Evolutionary conservation across 352 stramenopile species (phyloP).

Genomic region (Phytophthora quininea): DNA sequence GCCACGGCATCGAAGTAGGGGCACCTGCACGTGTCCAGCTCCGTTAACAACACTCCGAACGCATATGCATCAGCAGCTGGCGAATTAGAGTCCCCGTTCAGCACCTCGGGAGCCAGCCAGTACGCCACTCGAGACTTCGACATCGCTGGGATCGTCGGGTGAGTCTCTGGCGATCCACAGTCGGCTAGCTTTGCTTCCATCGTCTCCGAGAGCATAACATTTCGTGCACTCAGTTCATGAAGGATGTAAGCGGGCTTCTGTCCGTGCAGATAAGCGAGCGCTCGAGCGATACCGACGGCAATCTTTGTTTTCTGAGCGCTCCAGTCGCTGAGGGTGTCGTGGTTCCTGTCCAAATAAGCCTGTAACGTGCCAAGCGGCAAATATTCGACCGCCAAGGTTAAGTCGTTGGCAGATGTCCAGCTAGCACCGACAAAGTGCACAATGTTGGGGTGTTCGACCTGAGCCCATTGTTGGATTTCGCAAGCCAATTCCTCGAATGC

Average conservation of each 20-base stretch:
- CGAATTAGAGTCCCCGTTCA: constrained; percentile 50
- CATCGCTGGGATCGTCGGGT: constrained; percentile 5
- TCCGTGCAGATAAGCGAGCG: constrained; percentile 33
- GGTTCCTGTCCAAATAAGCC: constrained; percentile 18
- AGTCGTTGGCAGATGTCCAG: constrained; percentile 35
- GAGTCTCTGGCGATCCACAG: constrained; percentile 19
- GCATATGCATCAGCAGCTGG: constrained; percentile 64
- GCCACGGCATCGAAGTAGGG: constrained; percentile 23
- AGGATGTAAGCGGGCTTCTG: constrained; percentile 19
- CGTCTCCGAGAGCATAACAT: constrained; percentile 25
- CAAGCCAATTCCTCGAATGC: constrained; percentile 42
- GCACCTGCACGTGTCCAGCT: constrained; percentile 40
- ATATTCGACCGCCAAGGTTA: constrained; percentile 26
- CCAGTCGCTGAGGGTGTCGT: constrained; percentile 11
- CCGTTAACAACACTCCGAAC: constrained; percentile 54
- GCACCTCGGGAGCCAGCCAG: constrained; percentile 58
- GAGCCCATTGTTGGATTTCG: constrained; percentile 44
- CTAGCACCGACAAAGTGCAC: constrained; percentile 64
- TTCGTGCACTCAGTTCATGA: constrained; percentile 22
- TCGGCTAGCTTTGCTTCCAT: constrained; percentile 26
- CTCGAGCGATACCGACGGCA: constrained; percentile 27
- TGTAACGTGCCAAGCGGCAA: constrained; percentile 21
- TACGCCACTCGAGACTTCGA: constrained; percentile 13
- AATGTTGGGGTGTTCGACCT: constrained; percentile 58
- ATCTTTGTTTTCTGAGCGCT: constrained; percentile 30